A percentile compares a stretch with the other conserved stretches of the same genome.
These are phyloP conservation scores for Ilyonectria mors-panacis DNA, from an alignment of 2,329 filamentous ascomycete species.

Conservation along the genomic window DNA sequence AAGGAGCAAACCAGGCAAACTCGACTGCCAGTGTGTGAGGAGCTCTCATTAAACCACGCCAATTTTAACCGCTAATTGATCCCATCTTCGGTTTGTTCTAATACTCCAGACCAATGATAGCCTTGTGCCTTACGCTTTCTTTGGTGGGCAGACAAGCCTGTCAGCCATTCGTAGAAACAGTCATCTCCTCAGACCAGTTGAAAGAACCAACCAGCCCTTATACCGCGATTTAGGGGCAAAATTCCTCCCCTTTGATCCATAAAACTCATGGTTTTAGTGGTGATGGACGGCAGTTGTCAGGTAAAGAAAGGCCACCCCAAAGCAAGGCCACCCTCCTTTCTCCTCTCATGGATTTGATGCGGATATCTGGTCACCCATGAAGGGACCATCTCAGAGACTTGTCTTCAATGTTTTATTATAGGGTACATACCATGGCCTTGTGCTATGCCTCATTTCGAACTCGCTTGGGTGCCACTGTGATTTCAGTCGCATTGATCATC, in stretches of 20 bases:
- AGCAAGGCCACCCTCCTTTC: not conserved
- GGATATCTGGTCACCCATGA: too few species aligned
- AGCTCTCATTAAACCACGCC: not conserved
- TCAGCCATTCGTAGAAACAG: too few species aligned
- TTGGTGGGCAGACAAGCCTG: too few species aligned
- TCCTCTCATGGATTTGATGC: not conserved
- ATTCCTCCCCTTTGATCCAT: too few species aligned
- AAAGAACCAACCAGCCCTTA: too few species aligned
- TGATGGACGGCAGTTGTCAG: not conserved
- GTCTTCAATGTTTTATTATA: not conserved
- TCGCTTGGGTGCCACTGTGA: conserved; percentile 53
- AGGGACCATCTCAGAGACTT: too few species aligned
- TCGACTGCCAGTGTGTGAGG: not conserved
- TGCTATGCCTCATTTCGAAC: conserved; percentile 30
- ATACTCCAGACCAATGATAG: not conserved
- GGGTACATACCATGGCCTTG: not conserved
- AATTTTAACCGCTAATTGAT: not conserved
- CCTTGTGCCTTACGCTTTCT: too few species aligned
- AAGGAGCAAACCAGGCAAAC: not conserved
- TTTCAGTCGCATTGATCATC: conserved; percentile 55
- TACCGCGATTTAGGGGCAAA: too few species aligned
- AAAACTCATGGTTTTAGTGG: not conserved
- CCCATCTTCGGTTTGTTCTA: not conserved
- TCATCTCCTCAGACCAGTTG: too few species aligned
- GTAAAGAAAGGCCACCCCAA: not conserved